Base-by-base conservation (phyloP, 2,329 filamentous ascomycete genomes). In the Hortaea sp. region DNA sequence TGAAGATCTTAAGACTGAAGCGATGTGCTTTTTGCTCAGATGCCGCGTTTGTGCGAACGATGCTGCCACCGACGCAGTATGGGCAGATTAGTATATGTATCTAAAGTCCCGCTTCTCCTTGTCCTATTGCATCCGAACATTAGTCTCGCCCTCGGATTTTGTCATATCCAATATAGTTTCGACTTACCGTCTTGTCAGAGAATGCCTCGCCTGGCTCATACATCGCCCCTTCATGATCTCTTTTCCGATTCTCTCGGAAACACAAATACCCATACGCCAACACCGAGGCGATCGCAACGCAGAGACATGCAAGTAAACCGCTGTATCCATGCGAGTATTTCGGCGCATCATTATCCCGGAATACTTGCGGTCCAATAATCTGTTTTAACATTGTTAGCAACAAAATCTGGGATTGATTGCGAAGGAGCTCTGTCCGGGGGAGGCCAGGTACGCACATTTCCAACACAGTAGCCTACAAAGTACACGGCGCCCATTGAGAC, bases 341-440 rank as follows among this genome's bases (percentile, higher is more conserved):
- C 0, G 80, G 81, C 0, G 75, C 74, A 46, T 83, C 77, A 5
- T 11, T 27, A 28, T 32, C 32, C 11, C 42, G 31, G 42, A 44
- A 44, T 5, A 44, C 31, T 29, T 44, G 42, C n/a, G 42, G 42
- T 12, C 42, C 42, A 28, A 44, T 39, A 7, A 44, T 44, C 41
- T 42, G 41, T 31, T 7, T 4, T n/a, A 29, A 29, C 27, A 41
- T 10, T 28, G 20, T n/a, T 50, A 76, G 73, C 5, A 69, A 70
- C 31, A 75, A 71, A 46, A 77, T 76, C 70, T 77, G 77, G n/a
- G 69, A 74, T 73, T 74, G 77, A 43, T 77, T 77, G 1, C 74
- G 74, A 35, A 76, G 65, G 7, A 29, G 11, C 10, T 29, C 27
- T 59, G 43, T 43, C 77, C 77, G 1, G 57, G 61, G 3, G 74